Base-by-base conservation (phyloP, 495 filamentous ascomycete genomes). In the Lepidopterella palustris region DNA sequence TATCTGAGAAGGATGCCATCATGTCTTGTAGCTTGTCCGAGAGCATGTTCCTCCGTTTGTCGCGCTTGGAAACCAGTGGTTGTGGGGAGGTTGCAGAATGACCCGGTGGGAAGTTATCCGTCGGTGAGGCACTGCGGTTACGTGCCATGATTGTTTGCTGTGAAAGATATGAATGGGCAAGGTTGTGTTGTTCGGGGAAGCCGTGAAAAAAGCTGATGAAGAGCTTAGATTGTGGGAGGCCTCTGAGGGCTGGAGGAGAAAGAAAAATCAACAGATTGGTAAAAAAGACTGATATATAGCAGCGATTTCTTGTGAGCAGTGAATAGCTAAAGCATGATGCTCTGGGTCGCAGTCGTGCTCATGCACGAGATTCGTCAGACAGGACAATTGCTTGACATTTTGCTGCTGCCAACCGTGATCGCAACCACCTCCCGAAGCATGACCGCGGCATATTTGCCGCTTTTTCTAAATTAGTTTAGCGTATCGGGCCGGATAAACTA, bases 1-100 rank as follows among this genome's bases (percentile, higher is more conserved):
- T 89, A 55, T 87, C 84, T 56, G 82, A 80, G 75, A 95, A 91
- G 60, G 84, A 82, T 52, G 82, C 82, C 24, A 84, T 84, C 63
- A 97, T 82, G 47, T 85, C 80, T 20, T 79, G 77, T 24, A 96
- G 80, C 29, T 86, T 84, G 35, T 95, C 92, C 27, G 82, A 79
- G 53, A 97, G 80, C 52, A 82, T 79, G 58, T 86, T 87, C 55
- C 92, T 86, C 59, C 88, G 83, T 70, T 95, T 93, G 77, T 97
- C 92, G 66, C 89, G 82, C 78, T 98, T 98, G 3, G 91, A 89
- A 28, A 63, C 26, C 26, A 78, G 77, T 57, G 80, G 72, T 52
- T 75, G 76, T 18, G 75, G 64, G 24, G 64, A 67, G 52, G 64
- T 67, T 31, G 70, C 25, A 56, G 67, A 59, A 65, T 59, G 64